phyloP scores from a whole-genome alignment of 768 basidiomycete genomes.

The Vararia minispora region DNA sequence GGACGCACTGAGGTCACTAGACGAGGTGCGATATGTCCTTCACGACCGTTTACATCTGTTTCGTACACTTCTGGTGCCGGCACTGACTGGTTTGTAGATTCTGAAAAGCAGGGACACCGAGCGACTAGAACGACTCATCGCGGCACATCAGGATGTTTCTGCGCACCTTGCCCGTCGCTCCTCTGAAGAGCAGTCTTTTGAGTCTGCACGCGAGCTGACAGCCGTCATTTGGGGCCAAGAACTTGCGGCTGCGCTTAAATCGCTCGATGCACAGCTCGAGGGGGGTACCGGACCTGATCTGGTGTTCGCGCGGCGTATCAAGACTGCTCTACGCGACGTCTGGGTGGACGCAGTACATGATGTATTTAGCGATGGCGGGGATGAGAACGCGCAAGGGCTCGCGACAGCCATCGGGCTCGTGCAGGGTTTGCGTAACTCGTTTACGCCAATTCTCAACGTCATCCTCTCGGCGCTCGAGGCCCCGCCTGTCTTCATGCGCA shows the following conservation, averaged over 20 bases:
- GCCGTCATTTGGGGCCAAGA: conserved; percentile 78
- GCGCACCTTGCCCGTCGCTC: conserved; percentile 60
- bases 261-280: conserved; percentile 38
- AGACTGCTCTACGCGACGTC: conserved; percentile 52
- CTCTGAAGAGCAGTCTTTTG: conserved; percentile 70
- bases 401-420: conserved; percentile 69
- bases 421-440: conserved; percentile 67
- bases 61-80: no score
- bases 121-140: conserved; percentile 46
- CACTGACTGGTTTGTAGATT: conserved; percentile 29
- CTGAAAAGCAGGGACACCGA: conserved; percentile 37
- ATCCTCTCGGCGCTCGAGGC: conserved; percentile 76
- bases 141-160: conserved; percentile 53
- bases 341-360: conserved; percentile 64
- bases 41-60: not conserved
- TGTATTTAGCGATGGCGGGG: conserved; percentile 82
- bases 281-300: conserved; percentile 26
- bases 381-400: conserved; percentile 55
- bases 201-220: conserved; percentile 80
- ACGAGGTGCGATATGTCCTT: conserved; percentile 42
- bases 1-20: conserved; percentile 42
- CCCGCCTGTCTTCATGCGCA: conserved; percentile 82
- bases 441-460: conserved; percentile 73
- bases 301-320: conserved; percentile 48
- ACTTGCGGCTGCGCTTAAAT: conserved; percentile 55